phyloP scores from a whole-genome alignment of 305 asterid species.

The Plantago coronopus region DNA sequence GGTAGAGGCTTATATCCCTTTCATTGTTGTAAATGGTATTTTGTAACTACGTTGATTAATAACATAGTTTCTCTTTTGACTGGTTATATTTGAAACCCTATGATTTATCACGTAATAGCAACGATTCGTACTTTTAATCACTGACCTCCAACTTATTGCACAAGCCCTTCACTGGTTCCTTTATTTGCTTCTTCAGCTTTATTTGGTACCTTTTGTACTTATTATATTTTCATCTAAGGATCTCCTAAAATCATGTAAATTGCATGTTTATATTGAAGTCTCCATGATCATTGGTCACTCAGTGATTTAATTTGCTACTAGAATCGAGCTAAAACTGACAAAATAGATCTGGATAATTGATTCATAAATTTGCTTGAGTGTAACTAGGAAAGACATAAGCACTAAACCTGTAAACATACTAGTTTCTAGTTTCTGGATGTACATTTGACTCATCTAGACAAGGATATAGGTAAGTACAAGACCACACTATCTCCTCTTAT shows the following conservation, averaged over 20 bases:
- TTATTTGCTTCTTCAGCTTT: neutral
- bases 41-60: constrained; percentile 4
- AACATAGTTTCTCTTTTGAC: constrained; percentile 4
- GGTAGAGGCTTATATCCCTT: constrained; percentile 13
- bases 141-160: constrained; percentile 3
- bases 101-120: constrained; percentile 6
- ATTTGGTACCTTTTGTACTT: too few relatives aligned
- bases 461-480: constrained; percentile 13
- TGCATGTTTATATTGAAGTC: neutral
- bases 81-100: constrained; percentile 4
- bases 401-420: constrained; percentile 3
- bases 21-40: constrained; percentile 12
- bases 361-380: constrained; percentile 12
- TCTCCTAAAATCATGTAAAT: neutral
- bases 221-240: too few relatives aligned
- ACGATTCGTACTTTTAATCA: constrained; percentile 13
- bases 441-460: neutral
- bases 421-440: constrained; percentile 19
- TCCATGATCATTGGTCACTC: neutral
- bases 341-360: neutral
- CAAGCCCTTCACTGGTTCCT: neutral
- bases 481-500: constrained; percentile 14
- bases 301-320: neutral
- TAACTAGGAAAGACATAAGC: neutral
- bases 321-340: neutral